Evolutionary conservation across 306 rosid genomes (phyloP).

Genomic region (Glycyrrhiza uralensis): DNA sequence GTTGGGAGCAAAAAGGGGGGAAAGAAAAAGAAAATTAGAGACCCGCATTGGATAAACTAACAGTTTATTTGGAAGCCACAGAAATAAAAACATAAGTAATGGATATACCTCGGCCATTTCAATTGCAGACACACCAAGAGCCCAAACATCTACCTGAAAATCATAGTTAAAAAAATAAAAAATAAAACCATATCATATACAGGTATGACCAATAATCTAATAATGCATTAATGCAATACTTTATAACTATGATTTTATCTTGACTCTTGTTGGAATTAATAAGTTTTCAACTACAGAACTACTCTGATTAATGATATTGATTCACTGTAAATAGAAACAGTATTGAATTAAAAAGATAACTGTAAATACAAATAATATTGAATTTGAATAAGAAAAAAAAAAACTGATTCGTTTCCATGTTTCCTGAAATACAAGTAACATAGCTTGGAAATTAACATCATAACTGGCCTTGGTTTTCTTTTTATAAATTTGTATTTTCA

Average conservation of each 20-base stretch:
- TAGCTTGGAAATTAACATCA: slow-evolving; percentile 12
- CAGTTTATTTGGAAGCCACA: background rate
- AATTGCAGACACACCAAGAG: slow-evolving; percentile 99
- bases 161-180: slow-evolving; percentile 22
- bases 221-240: slow-evolving; percentile 3
- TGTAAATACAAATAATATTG: background rate
- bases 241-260: background rate
- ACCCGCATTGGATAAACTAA: background rate
- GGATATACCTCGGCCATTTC: slow-evolving; percentile 98
- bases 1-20: background rate
- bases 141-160: slow-evolving; percentile 97
- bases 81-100: slow-evolving; percentile 5
- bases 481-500: background rate
- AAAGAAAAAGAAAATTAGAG: background rate
- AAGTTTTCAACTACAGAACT: no score
- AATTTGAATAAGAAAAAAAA: slow-evolving; percentile 27
- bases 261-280: background rate
- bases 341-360: slow-evolving; percentile 15
- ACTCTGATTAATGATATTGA: background rate
- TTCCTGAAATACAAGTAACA: background rate
- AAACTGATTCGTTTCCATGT: background rate
- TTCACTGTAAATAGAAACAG: background rate
- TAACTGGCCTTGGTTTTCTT: slow-evolving; percentile 1
- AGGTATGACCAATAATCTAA: background rate
- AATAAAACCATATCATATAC: slow-evolving; percentile 14